Percentiles rank a stretch among this genome's conserved stretches.
Conservation (phyloP, 805 yeast genomes). For the Lipomyces mesembrius region DNA sequence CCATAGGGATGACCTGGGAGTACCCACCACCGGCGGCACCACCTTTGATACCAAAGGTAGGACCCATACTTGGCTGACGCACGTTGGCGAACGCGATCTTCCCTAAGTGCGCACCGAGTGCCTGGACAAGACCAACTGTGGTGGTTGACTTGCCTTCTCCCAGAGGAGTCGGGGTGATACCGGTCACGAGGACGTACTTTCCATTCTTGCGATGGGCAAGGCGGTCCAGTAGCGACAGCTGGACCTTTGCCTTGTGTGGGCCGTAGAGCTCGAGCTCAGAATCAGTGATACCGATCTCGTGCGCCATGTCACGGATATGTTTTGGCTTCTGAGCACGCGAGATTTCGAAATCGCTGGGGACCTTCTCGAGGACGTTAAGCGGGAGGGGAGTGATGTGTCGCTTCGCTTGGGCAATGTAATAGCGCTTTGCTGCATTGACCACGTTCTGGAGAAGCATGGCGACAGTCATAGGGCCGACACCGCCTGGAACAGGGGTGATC, state of each 20-base stretch:
- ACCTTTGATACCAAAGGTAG: slow-evolving; percentile 97
- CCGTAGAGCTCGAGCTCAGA: slow-evolving; percentile 88
- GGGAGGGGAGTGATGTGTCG: slow-evolving; percentile 61
- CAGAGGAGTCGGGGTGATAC: slow-evolving; percentile 96
- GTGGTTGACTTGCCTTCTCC: slow-evolving; percentile 99
- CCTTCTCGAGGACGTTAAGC: slow-evolving; percentile 62
- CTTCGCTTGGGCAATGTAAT: slow-evolving; percentile 52
- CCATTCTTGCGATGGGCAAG: slow-evolving; percentile 69
- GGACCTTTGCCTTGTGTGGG: slow-evolving; percentile 85
- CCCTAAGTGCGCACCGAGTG: slow-evolving; percentile 86
- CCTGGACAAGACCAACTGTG: slow-evolving; percentile 95
- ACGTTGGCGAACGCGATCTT: slow-evolving; percentile 89
- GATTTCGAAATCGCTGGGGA: slow-evolving; percentile 89
- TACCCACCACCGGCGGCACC: slow-evolving; percentile 99
- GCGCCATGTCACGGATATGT: slow-evolving; percentile 72
- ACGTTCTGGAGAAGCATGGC: slow-evolving; percentile 92
- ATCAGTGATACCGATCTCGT: slow-evolving; percentile 77
- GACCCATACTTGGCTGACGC: slow-evolving; percentile 98
- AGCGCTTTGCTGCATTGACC: slow-evolving; percentile 72
- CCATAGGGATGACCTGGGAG: slow-evolving; percentile 98
- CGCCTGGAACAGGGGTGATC: slow-evolving; percentile 98
- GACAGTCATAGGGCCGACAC: slow-evolving; percentile 99
- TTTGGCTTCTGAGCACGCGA: slow-evolving; percentile 90
- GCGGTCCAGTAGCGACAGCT: slow-evolving; percentile 70
- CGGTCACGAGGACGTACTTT: slow-evolving; percentile 88